Percentiles rank a stretch among this genome's conserved stretches.
These are phyloP conservation scores for Tanozyma kutaoensis DNA, from an alignment of 805 yeast species.

Conservation along the genomic window DNA sequence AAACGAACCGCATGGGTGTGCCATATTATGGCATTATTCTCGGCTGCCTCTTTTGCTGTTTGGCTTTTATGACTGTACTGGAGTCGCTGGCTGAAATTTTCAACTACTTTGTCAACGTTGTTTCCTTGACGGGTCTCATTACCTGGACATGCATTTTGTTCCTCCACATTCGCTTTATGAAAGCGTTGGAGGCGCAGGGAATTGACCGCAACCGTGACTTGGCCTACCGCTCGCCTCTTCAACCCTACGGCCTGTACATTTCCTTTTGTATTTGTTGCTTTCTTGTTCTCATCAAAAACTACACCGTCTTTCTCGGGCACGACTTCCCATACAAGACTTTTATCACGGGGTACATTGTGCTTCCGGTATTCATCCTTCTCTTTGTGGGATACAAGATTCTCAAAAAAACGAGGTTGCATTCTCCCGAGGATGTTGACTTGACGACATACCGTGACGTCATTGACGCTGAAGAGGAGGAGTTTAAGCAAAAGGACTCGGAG, in stretches of 20 bases:
- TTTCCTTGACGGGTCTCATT: constrained; percentile 60
- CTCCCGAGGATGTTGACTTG: constrained; percentile 43
- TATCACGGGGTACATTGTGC: constrained; percentile 68
- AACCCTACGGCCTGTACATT: constrained; percentile 54
- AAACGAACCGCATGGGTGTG: constrained; percentile 47
- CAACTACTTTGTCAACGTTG: constrained; percentile 61
- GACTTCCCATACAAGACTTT: constrained; percentile 40
- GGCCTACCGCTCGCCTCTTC: constrained; percentile 52
- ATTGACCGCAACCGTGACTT: constrained; percentile 36
- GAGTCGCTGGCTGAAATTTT: constrained; percentile 44
- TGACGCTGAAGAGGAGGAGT: constrained; percentile 38
- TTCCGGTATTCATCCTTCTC: constrained; percentile 48
- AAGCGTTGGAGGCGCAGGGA: constrained; percentile 59
- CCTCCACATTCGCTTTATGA: constrained; percentile 53
- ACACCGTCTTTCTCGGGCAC: constrained; percentile 53
- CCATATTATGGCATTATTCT: constrained; percentile 48
- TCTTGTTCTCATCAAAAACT: constrained; percentile 46
- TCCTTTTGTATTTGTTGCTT: constrained; percentile 41
- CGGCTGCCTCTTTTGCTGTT: constrained; percentile 39
- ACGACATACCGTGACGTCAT: constrained; percentile 40
- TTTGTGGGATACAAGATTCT: constrained; percentile 40
- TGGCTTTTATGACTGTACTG: constrained; percentile 62
- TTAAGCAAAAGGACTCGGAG: constrained; percentile 13
- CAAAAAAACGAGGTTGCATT: too few species aligned
- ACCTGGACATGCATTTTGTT: constrained; percentile 64